Evolutionary conservation across 768 basidiomycete genomes (phyloP).

Genomic region (Imleria badia): DNA sequence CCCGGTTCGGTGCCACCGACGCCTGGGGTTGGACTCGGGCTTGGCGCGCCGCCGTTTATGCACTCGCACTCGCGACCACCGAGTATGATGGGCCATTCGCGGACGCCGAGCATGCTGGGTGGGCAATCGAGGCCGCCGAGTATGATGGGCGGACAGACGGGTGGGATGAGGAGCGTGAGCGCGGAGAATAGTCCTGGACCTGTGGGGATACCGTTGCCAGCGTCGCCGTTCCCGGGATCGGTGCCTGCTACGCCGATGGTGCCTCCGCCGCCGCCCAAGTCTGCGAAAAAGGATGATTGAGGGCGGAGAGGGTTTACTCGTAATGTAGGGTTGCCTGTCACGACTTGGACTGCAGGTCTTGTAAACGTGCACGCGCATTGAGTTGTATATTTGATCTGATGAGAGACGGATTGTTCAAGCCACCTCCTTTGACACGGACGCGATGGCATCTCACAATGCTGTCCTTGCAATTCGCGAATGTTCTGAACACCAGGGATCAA

Average conservation of each 20-base stretch:
- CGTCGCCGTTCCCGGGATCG: slow-evolving; percentile 23
- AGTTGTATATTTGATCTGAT: not conserved
- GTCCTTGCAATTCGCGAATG: slow-evolving; percentile 67
- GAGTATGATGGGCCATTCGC: slow-evolving; percentile 15
- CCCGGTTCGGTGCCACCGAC: slow-evolving; percentile 29
- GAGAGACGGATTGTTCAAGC: too few species aligned
- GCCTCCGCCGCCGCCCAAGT: slow-evolving; percentile 22
- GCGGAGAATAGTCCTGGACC: slow-evolving; percentile 10
- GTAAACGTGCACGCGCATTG: not conserved
- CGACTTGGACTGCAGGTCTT: not conserved
- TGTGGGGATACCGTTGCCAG: slow-evolving; percentile 15
- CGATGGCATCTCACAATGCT: slow-evolving; percentile 37
- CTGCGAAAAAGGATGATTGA: slow-evolving; percentile 29
- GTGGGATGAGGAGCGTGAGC: slow-evolving; percentile 10
- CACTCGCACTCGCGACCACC: slow-evolving; percentile 14
- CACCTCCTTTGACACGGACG: not conserved
- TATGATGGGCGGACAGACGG: not conserved
- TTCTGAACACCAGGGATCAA: slow-evolving; percentile 58
- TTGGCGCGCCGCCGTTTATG: slow-evolving; percentile 26
- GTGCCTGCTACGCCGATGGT: slow-evolving; percentile 16
- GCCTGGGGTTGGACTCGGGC: slow-evolving; percentile 30
- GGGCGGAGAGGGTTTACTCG: not conserved
- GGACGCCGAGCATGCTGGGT: slow-evolving; percentile 24
- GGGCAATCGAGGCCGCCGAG: not conserved
- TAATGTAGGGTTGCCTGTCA: slow-evolving; percentile 2